Evolutionary conservation across 2,329 filamentous ascomycete genomes (phyloP), one percentile per base, ranked within the genome.

Genomic region (Cladosporium sp.): DNA sequence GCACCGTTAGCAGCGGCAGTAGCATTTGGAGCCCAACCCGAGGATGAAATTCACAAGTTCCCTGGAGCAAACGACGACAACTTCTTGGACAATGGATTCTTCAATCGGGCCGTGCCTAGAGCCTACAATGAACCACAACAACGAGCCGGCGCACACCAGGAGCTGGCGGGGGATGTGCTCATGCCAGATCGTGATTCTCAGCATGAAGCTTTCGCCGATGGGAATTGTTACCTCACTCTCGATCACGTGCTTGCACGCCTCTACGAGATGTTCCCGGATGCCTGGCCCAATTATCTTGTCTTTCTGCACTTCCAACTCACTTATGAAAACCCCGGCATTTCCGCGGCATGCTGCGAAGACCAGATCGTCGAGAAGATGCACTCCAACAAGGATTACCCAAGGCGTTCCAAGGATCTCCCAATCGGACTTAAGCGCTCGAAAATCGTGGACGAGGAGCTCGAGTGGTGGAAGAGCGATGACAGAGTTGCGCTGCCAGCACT

Each of bases 181-280:
- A 28, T 28, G 22, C 7, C 22, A 28, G 22, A 28, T 28, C 22
- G 2, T 28, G 22, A 28, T 28, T 28, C 22, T 28, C 22, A 28
- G 22, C 3, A 28, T 28, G 22, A 31, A 6, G 16, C 38, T 5
- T 28, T 43, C 13, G 11, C 46, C 14, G 28, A 50, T 37, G 18
- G 22, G 4, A 28, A 44, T 4, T 31, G 35, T 7, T 49, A n/a
- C 8, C 35, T 61, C 19, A 61, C 60, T 11, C 53, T 45, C 10
- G 63, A 66, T 13, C 40, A 42, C 16, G 66, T 64, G 45, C 52
- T 68, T 18, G 51, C 59, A 22, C 58, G 51, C 9, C 57, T 68
- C 16, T 57, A 66, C 6, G 64, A 62, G 22, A 59, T 69, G 18
- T 67, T 69, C 35, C 67, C 66, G 22, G 65, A 69, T 37, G 58